A percentile compares a stretch with the other conserved stretches of the same genome.
Conservation (phyloP, 805 yeast genomes). For the Wickerhamomyces queroliae region DNA sequence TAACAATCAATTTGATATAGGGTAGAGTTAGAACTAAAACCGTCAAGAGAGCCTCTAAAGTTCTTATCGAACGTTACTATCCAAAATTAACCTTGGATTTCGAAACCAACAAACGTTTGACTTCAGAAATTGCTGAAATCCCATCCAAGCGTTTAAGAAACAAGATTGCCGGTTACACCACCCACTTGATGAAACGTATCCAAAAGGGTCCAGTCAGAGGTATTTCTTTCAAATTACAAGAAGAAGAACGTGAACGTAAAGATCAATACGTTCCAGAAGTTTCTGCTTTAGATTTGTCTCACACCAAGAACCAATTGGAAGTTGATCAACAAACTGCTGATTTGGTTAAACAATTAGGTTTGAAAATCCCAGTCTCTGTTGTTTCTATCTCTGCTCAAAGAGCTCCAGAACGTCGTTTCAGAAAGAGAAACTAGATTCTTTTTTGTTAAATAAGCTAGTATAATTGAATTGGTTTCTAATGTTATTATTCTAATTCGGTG, state of each 20-base stretch:
- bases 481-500: constrained; percentile 14
- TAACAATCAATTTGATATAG: constrained; percentile 33
- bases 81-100: constrained; percentile 99
- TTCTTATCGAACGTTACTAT: constrained; percentile 98
- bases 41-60: constrained; percentile 99
- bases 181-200: constrained; percentile 99
- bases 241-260: constrained; percentile 99
- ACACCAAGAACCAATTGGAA: constrained; percentile 93
- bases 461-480: neutral
- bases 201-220: constrained; percentile 99
- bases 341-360: constrained; percentile 90
- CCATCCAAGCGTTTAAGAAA: constrained; percentile 99
- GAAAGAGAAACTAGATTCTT: constrained; percentile 70
- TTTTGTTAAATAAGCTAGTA: constrained; percentile 8
- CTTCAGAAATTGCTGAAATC: constrained; percentile 97
- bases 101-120: constrained; percentile 99
- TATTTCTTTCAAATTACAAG: constrained; percentile 99
- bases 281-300: constrained; percentile 97
- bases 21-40: constrained; percentile 99
- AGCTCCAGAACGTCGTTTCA: constrained; percentile 82
- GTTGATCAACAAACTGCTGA: constrained; percentile 96
- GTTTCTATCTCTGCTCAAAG: constrained; percentile 86
- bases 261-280: constrained; percentile 99
- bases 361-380: constrained; percentile 81
- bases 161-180: constrained; percentile 99